A percentile compares a stretch with the other conserved stretches of the same genome.
phyloP scores from a whole-genome alignment of 176 grass and related monocot species.

The Musa beccarii region DNA sequence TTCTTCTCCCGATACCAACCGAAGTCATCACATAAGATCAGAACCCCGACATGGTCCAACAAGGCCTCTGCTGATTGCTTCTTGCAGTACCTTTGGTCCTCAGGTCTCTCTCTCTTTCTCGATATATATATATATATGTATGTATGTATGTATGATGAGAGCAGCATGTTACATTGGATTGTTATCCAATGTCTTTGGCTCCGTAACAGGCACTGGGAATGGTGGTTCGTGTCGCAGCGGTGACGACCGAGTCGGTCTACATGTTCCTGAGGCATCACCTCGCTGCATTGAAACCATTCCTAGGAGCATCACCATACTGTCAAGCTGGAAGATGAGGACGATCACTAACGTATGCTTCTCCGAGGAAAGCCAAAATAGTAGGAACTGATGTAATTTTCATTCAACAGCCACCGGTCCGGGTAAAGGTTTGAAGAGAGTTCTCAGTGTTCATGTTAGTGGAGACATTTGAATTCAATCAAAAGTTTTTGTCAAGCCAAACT shows the following conservation, averaged over 20 bases:
- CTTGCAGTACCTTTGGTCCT: slow-evolving; percentile 67
- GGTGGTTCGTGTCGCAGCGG: slow-evolving; percentile 47
- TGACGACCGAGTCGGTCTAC: slow-evolving; percentile 54
- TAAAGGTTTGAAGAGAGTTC: too few species aligned
- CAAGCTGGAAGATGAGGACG: slow-evolving; percentile 29
- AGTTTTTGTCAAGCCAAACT: too few species aligned
- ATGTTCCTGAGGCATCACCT: slow-evolving; percentile 55
- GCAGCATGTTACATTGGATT: not conserved
- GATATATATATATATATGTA: not conserved
- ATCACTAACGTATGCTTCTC: not conserved
- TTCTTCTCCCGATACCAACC: slow-evolving; percentile 19
- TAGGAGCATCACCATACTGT: slow-evolving; percentile 55
- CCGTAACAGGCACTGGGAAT: slow-evolving; percentile 47
- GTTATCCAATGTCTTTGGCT: not conserved
- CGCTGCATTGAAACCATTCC: slow-evolving; percentile 42
- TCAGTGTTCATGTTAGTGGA: too few species aligned
- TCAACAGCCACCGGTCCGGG: too few species aligned
- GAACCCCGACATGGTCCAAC: slow-evolving; percentile 19
- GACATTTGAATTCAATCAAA: too few species aligned
- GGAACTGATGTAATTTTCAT: too few species aligned
- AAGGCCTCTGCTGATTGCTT: slow-evolving; percentile 49
- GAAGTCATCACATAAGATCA: slow-evolving; percentile 25
- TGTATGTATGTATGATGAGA: not conserved
- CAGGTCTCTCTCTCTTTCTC: slow-evolving; percentile 21
- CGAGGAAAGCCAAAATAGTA: too few species aligned